phyloP scores from a whole-genome alignment of 2,329 filamentous ascomycete species.

The Chaetomiaceae sp. region DNA sequence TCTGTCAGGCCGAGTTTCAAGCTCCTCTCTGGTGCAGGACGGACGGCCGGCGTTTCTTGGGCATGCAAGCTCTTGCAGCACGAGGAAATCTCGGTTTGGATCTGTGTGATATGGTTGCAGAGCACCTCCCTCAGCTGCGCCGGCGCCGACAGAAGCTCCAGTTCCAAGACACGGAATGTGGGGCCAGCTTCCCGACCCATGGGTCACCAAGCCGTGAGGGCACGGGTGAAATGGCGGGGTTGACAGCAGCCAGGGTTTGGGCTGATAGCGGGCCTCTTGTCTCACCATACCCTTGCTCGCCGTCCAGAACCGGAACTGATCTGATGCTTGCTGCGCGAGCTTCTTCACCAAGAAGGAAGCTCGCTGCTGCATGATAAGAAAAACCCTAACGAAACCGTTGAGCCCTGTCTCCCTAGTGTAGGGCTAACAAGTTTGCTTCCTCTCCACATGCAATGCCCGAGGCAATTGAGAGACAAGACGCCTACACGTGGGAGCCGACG shows the following conservation, averaged over 20 bases:
- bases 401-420: background rate
- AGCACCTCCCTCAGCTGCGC: background rate
- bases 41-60: background rate
- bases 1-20: background rate
- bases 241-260: background rate
- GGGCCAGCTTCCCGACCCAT: conserved; percentile 7
- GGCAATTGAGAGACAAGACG: background rate
- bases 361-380: background rate
- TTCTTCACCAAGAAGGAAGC: conserved; percentile 7
- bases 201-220: background rate
- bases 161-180: conserved; percentile 13
- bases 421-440: background rate
- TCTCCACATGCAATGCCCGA: background rate
- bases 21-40: too few species aligned
- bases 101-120: conserved; percentile 4
- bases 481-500: background rate
- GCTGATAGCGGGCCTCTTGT: background rate
- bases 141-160: background rate
- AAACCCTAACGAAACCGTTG: background rate
- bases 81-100: conserved; percentile 8
- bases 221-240: conserved; percentile 10
- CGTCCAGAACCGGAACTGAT: conserved; percentile 13
- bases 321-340: background rate
- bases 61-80: background rate
- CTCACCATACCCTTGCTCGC: conserved; percentile 7